phyloP scores from a whole-genome alignment of 345 rosid genomes.

The Pseudoturritis turrita region DNA sequence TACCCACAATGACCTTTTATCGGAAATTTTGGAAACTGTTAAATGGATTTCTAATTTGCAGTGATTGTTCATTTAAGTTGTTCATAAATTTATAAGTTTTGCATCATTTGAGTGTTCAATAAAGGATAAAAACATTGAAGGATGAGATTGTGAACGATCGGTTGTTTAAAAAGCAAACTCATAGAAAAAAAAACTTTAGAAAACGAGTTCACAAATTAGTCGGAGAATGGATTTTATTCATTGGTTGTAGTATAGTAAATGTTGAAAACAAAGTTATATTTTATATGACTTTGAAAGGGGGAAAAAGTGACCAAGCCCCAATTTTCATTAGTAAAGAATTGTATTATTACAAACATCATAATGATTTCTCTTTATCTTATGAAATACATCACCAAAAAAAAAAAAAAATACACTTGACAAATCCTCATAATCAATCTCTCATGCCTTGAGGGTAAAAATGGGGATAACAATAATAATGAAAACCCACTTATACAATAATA shows the following conservation, averaged over 20 bases:
- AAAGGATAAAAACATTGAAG: background rate
- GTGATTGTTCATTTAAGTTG: background rate
- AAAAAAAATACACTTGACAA: background rate
- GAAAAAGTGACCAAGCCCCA: background rate
- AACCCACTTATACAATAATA: background rate
- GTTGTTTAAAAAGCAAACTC: background rate
- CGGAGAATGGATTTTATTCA: background rate
- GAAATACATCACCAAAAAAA: constrained; percentile 7
- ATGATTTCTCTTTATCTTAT: background rate
- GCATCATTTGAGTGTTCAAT: background rate
- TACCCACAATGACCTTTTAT: background rate
- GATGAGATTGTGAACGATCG: background rate
- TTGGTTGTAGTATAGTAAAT: no score
- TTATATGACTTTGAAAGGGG: no score
- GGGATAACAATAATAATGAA: background rate
- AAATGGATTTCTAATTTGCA: no score
- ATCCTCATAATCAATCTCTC: background rate
- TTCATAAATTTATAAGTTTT: background rate
- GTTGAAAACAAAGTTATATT: no score
- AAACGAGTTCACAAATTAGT: background rate
- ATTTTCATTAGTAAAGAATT: background rate
- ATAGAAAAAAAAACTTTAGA: background rate
- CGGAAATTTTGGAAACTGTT: background rate
- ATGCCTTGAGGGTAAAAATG: background rate
- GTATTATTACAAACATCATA: constrained; percentile 6